phyloP scores from a whole-genome alignment of 1,284 basidiomycete species.

The Leccinum pachyderme region DNA sequence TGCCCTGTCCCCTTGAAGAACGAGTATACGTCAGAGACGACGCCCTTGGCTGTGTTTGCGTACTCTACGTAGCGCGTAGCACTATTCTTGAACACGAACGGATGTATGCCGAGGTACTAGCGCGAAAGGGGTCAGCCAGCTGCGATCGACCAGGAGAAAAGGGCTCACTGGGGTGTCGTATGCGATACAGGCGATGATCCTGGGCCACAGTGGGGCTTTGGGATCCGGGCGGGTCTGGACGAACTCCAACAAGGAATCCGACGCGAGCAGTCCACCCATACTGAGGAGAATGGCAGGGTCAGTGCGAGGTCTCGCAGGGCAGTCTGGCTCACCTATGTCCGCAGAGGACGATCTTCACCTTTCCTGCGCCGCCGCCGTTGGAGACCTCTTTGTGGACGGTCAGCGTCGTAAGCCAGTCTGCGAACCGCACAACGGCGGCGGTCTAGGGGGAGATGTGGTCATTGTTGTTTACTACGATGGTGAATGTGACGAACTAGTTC shows the following conservation, averaged over 20 bases:
- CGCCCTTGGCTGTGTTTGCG: conserved; percentile 63
- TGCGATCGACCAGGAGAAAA: background rate
- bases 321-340: conserved; percentile 74
- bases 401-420: conserved; percentile 85
- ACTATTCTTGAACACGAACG: conserved; percentile 82
- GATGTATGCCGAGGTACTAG: conserved; percentile 86
- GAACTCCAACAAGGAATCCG: conserved; percentile 81
- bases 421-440: conserved; percentile 78
- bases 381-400: conserved; percentile 79
- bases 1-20: conserved; percentile 47
- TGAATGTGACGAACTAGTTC: conserved; percentile 61
- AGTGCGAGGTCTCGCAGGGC: background rate
- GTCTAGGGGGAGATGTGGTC: conserved; percentile 44
- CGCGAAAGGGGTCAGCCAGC: background rate
- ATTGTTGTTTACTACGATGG: background rate
- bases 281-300: conserved; percentile 38
- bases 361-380: conserved; percentile 69
- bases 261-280: conserved; percentile 88
- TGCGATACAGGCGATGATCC: conserved; percentile 77
- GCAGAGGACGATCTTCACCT: conserved; percentile 81
- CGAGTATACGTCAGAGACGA: conserved; percentile 53
- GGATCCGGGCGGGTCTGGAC: conserved; percentile 59
- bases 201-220: conserved; percentile 76
- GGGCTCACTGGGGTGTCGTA: conserved; percentile 86
- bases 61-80: conserved; percentile 78